Evolutionary conservation across 441 rosid genomes (phyloP), one percentile per base, ranked within the genome.

Genomic region (Bocquillonia castaneifolia): DNA sequence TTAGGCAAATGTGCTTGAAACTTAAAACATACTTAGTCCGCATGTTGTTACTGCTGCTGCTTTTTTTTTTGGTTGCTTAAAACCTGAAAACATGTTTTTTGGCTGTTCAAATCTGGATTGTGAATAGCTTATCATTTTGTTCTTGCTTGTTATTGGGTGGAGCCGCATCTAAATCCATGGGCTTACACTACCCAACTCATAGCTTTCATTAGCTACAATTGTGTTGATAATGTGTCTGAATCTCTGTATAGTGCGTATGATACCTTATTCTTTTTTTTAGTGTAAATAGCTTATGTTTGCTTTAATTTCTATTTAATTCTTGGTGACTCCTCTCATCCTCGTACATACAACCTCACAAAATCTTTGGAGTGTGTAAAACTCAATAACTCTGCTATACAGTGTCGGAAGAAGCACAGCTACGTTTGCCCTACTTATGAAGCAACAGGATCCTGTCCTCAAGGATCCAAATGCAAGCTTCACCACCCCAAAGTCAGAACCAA

Each of bases 331-430:
- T 61, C 34, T 58, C 74, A 50, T 42, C 70, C 57, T 74, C 64
- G 69, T 40, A 42, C 77, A 70, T 72, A 55, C 72, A 61, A 61
- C 40, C 62, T 54, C 72, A 68, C 68, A 54, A 44, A 67, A 60
- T 15, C 55, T 73, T 69, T 72, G 14, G 67, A 68, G 53, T 66
- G 65, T 63, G 69, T 72, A 71, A 81, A 82, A 78, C 70, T 74
- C 80, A 75, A 70, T 75, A 59, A 81, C 67, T 79, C 71, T 85
- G 77, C 70, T 79, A 73, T 79, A 64, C 95, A 92, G 98, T 93
- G 98, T 82, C 87, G 80, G 82, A 93, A 87, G 91, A 93, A 88
- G 91, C 98, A 93, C 86, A 90, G 88, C 77, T 85, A 86, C 66
- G 85, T 80, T 64, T 93, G 98, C 83, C 97, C 98, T 29, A 63